A percentile compares a stretch with the other conserved stretches of the same genome.
These are phyloP conservation scores for Fonsecaea pedrosoi DNA, from an alignment of 2,329 filamentous ascomycete genomes.

Conservation along the genomic window DNA sequence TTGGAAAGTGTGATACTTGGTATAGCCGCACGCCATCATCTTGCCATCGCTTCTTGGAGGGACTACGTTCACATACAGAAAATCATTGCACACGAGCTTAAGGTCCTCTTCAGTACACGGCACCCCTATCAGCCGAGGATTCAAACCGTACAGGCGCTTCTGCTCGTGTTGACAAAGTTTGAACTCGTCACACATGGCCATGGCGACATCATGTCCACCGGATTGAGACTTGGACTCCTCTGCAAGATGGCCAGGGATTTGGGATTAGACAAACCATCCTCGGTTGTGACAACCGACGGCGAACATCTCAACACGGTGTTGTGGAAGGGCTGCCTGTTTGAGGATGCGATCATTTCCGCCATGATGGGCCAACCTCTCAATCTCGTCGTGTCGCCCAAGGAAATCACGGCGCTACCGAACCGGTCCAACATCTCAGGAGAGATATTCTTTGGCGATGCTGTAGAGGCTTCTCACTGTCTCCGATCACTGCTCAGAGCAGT, in stretches of 20 bases:
- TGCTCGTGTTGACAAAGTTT: not conserved
- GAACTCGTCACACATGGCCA: constrained; percentile 10
- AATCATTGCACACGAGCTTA: constrained; percentile 6
- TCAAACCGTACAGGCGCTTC: constrained; percentile 13
- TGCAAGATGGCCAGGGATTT: constrained; percentile 14
- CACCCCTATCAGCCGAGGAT: constrained; percentile 9
- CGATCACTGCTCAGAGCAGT: constrained; percentile 4
- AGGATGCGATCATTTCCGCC: constrained; percentile 6
- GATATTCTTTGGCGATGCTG: not conserved
- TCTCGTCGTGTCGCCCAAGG: not conserved
- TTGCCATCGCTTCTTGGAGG: constrained; percentile 11
- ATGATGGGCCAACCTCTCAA: constrained; percentile 13
- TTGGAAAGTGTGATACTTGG: constrained; percentile 11
- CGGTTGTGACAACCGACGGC: not conserved
- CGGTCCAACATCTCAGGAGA: not conserved
- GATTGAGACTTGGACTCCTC: not conserved
- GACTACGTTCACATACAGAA: constrained; percentile 16
- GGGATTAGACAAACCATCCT: not conserved
- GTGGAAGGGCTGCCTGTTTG: not conserved
- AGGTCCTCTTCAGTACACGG: constrained; percentile 12
- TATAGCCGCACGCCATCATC: constrained; percentile 14
- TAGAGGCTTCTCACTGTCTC: not conserved
- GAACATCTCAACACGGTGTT: not conserved
- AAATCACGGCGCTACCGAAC: not conserved
- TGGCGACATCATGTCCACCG: constrained; percentile 2